phyloP scores from a whole-genome alignment of 345 rosid species.

The Psidium guajava region DNA sequence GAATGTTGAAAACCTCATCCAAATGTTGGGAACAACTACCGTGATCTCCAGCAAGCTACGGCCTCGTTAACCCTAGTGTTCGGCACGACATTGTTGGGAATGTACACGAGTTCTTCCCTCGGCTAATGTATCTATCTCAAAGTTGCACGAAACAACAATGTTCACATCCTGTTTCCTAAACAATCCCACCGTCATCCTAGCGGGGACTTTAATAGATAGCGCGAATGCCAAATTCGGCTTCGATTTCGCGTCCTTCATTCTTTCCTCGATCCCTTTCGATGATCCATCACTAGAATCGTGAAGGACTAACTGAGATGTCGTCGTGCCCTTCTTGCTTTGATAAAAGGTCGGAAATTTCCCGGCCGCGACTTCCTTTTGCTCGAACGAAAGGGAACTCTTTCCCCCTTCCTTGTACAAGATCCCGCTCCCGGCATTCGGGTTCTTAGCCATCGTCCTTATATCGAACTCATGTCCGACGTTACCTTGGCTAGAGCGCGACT shows the following conservation, averaged over 20 bases:
- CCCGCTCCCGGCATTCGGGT: constrained; percentile 4
- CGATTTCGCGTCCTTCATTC: not conserved
- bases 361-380: not conserved
- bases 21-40: not conserved
- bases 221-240: constrained; percentile 1
- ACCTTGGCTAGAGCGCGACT: not conserved
- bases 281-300: not conserved
- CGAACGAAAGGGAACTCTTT: not conserved
- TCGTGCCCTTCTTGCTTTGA: not conserved
- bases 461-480: not conserved
- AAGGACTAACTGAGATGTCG: not conserved
- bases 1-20: not conserved
- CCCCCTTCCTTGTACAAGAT: constrained; percentile 12
- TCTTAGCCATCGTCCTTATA: constrained; percentile 1
- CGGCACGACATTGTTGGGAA: constrained; percentile 15
- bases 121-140: constrained; percentile 10
- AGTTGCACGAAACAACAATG: not conserved
- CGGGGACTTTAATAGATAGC: constrained; percentile 4
- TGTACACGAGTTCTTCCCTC: constrained; percentile 2
- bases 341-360: constrained; percentile 2
- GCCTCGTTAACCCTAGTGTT: not conserved
- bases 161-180: not conserved
- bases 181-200: constrained; percentile 3
- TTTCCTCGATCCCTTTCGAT: not conserved
- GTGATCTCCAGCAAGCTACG: not conserved